Evolutionary conservation across 208 protist genomes (phyloP), one percentile per base, ranked within the genome.

Genomic region (Strigomonas galati): DNA sequence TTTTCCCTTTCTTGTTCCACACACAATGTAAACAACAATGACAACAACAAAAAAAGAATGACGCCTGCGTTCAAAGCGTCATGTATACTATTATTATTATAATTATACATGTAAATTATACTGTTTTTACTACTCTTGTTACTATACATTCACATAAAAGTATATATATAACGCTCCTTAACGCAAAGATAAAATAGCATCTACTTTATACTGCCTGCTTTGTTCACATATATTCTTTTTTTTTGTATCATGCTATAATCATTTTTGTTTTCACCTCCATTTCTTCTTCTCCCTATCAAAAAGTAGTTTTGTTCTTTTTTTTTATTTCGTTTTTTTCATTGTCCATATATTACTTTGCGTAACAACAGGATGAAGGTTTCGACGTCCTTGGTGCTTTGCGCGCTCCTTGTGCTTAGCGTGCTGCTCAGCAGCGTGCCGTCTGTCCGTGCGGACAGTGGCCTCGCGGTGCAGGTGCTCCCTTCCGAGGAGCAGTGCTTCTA

Each of bases 401-500:
- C 28, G 21, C 28, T 60, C n/a, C 40, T 75, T 19, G 26, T 84
- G 46, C 60, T 85, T 35, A 56, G 82, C 7, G 32, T 52, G 7
- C 31, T 79, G 23, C 51, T 15, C 30, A 19, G 12, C 23, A 17
- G 46, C 10, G 54, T 62, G 14, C 30, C 24, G 0, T 46, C 69
- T 0, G 74, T 57, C 0, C 57, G 17, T 40, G 83, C 81, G 10
- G 74, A 87, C 23, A 77, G 56, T 21, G 69, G 71, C 15, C 57
- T 94, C 5, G 56, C 84, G 2, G 79, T 95, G 27, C 75, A 87
- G 53, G 58, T 95, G 0, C 55, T 46, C 1, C 48, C 89, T 0
- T 66, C 65, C 40, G 73, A 69, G 53, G 76, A 93, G 53, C 65
- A 83, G 55, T 97, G 92, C 75, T 93, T 97, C 57, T 85, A 82